These are phyloP conservation scores for Cutaneotrichosporon arboriforme DNA, from an alignment of 1,284 basidiomycete genomes.

Conservation along the genomic window DNA sequence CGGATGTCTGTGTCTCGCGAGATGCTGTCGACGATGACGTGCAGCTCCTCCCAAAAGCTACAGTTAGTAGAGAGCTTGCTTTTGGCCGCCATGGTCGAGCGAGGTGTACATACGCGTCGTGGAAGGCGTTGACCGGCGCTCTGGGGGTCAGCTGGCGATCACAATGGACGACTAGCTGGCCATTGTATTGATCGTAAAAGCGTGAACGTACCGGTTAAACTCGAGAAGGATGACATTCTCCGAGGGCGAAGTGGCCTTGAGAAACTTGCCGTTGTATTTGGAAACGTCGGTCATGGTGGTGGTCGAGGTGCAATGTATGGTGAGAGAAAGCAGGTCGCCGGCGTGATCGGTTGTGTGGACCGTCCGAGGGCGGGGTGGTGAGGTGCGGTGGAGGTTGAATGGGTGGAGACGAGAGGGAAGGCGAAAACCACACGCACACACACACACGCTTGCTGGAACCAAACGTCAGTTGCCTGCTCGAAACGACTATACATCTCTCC, in stretches of 20 bases:
- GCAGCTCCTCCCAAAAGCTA: slow-evolving; percentile 70
- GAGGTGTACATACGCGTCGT: slow-evolving; percentile 52
- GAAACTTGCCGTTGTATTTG: slow-evolving; percentile 29
- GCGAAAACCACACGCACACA: too few relatives aligned
- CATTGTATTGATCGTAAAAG: not conserved
- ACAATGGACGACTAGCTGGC: not conserved
- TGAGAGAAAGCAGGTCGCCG: too few relatives aligned
- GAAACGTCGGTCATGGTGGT: slow-evolving; percentile 1
- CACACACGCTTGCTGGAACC: too few relatives aligned
- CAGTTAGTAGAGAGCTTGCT: slow-evolving; percentile 1
- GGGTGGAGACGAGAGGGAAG: too few relatives aligned
- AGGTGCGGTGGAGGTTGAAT: too few relatives aligned
- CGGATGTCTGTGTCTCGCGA: slow-evolving; percentile 58
- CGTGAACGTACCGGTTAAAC: slow-evolving; percentile 41
- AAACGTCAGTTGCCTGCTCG: too few relatives aligned
- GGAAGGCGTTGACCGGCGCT: slow-evolving; percentile 70
- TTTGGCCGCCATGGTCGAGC: not conserved
- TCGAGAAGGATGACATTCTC: slow-evolving; percentile 43
- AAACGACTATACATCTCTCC: too few relatives aligned
- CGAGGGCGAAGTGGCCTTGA: slow-evolving; percentile 20
- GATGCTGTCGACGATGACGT: slow-evolving; percentile 58
- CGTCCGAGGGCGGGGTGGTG: too few relatives aligned
- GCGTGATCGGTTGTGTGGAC: too few relatives aligned
- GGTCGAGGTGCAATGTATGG: too few relatives aligned
- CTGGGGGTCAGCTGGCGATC: slow-evolving; percentile 44